These are phyloP conservation scores for Cladobotryum mycophilum DNA, from an alignment of 2,329 filamentous ascomycete genomes.

Conservation along the genomic window DNA sequence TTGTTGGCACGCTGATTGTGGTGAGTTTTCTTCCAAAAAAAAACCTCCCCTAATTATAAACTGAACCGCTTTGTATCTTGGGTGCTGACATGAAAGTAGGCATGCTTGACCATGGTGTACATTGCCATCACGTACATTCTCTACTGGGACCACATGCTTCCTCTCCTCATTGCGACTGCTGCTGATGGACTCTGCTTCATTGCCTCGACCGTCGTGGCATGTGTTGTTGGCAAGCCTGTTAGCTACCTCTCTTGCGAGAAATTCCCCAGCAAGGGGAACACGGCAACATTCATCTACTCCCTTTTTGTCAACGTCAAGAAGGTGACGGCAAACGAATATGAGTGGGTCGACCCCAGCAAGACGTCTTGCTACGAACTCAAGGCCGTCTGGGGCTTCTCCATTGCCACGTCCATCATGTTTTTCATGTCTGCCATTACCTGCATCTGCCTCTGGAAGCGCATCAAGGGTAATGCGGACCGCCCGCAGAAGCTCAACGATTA, in stretches of 20 bases:
- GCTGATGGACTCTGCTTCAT: constrained; percentile 66
- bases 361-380: constrained; percentile 78
- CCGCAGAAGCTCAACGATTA: constrained; percentile 37
- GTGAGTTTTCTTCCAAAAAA: constrained; percentile 49
- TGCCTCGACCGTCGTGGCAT: constrained; percentile 69
- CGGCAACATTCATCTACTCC: constrained; percentile 39
- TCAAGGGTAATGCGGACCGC: constrained; percentile 34
- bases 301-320: constrained; percentile 34
- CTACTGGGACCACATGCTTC: constrained; percentile 69
- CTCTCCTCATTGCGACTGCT: constrained; percentile 61
- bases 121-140: constrained; percentile 74
- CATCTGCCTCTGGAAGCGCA: constrained; percentile 56
- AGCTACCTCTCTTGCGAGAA: constrained; percentile 67
- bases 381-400: constrained; percentile 78
- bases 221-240: constrained; percentile 72
- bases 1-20: constrained; percentile 73
- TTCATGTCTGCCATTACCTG: constrained; percentile 55
- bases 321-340: constrained; percentile 20
- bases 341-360: constrained; percentile 47
- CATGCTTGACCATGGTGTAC: constrained; percentile 74
- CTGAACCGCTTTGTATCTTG: too few species aligned
- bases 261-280: constrained; percentile 37
- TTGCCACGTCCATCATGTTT: constrained; percentile 69
- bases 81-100: constrained; percentile 21
- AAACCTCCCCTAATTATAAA: not conserved